phyloP scores from a whole-genome alignment of 306 rosid species.

The Lathyrus oleraceus region DNA sequence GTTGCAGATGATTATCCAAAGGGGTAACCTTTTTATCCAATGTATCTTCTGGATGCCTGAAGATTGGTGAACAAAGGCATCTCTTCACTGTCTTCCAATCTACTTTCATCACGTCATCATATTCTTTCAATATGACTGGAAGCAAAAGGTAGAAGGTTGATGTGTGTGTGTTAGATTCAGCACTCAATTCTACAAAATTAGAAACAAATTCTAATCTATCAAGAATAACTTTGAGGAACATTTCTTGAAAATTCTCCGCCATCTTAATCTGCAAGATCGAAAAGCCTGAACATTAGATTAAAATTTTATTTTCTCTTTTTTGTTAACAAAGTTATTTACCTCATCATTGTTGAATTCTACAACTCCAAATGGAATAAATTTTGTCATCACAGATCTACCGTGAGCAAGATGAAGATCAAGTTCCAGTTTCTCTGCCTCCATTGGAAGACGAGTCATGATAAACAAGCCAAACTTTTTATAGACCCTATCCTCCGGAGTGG shows the following conservation, averaged over 20 bases:
- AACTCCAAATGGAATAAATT: constrained; percentile 66
- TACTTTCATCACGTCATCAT: constrained; percentile 47
- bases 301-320: background rate
- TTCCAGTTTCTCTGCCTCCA: constrained; percentile 79
- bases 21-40: constrained; percentile 27
- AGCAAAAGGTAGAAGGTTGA: constrained; percentile 84
- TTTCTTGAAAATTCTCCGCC: constrained; percentile 89
- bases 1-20: constrained; percentile 47
- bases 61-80: constrained; percentile 82
- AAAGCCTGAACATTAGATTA: constrained; percentile 23
- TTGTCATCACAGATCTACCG: constrained; percentile 77
- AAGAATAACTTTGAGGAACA: constrained; percentile 84
- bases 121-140: constrained; percentile 57
- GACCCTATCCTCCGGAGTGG: constrained; percentile 71
- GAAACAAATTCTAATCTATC: constrained; percentile 72
- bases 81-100: constrained; percentile 73
- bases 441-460: constrained; percentile 64
- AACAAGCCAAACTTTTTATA: constrained; percentile 80
- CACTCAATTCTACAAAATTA: constrained; percentile 62
- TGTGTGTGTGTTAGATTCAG: constrained; percentile 38
- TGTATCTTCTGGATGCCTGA: constrained; percentile 48
- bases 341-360: constrained; percentile 61
- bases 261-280: constrained; percentile 59
- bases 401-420: constrained; percentile 89
- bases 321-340: constrained; percentile 50